Percentiles rank a stretch among this genome's conserved stretches.
Conservation (phyloP, 805 yeast species). For the Phaffomyces opuntiae region DNA sequence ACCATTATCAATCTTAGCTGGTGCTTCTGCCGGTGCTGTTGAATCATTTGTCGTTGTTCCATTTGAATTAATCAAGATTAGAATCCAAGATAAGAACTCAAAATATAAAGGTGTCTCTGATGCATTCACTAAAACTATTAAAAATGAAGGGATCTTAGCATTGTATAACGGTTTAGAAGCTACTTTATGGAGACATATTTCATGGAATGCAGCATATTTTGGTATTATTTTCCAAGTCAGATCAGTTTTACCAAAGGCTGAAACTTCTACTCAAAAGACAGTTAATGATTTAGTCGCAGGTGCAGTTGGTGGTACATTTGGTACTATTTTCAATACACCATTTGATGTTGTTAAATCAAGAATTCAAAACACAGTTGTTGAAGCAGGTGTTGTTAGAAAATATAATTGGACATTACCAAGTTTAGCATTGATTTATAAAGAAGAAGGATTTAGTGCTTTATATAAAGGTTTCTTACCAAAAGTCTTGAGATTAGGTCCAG, state of each 20-base stretch:
- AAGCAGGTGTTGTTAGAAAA: slow-evolving; percentile 72
- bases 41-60: slow-evolving; percentile 98
- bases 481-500: slow-evolving; percentile 96
- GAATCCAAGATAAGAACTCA: slow-evolving; percentile 84
- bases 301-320: slow-evolving; percentile 93
- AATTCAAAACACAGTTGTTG: slow-evolving; percentile 68
- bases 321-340: slow-evolving; percentile 93
- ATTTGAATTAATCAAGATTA: slow-evolving; percentile 90
- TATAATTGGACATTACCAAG: slow-evolving; percentile 92
- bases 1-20: slow-evolving; percentile 80
- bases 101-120: slow-evolving; percentile 80
- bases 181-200: slow-evolving; percentile 92
- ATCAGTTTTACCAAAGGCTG: slow-evolving; percentile 69
- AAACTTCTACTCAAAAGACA: slow-evolving; percentile 65
- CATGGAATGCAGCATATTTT: slow-evolving; percentile 98
- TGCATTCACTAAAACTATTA: slow-evolving; percentile 66
- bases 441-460: slow-evolving; percentile 88
- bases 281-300: slow-evolving; percentile 87
- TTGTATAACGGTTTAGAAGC: slow-evolving; percentile 94
- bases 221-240: slow-evolving; percentile 90
- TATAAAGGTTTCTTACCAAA: slow-evolving; percentile 97
- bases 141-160: slow-evolving; percentile 72
- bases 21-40: slow-evolving; percentile 97
- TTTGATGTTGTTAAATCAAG: slow-evolving; percentile 96
- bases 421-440: slow-evolving; percentile 63